phyloP scores from a whole-genome alignment of 169 alveolate genomes.

The Plasmodium gonderi region DNA sequence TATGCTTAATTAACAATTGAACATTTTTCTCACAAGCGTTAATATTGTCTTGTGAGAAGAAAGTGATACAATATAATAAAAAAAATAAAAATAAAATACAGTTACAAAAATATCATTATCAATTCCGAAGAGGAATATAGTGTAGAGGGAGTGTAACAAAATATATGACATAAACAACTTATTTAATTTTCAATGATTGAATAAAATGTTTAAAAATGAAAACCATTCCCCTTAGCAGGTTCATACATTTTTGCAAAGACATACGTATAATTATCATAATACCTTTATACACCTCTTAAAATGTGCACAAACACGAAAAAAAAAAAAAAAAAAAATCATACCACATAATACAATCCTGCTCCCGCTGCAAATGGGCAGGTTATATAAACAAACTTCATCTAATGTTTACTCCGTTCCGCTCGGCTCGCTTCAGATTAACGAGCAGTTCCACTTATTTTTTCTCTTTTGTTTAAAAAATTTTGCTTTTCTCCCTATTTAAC shows the following conservation, averaged over 20 bases:
- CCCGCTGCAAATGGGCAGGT: neutral
- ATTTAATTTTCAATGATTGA: too few species aligned
- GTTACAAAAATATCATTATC: neutral
- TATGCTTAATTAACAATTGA: too few species aligned
- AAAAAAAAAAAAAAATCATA: neutral
- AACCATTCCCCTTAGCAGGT: neutral
- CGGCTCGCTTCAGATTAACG: neutral
- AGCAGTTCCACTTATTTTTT: too few species aligned
- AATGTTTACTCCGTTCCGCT: neutral
- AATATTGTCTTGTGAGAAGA: too few species aligned
- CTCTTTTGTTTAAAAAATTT: slow-evolving; percentile 3
- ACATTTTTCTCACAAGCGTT: too few species aligned
- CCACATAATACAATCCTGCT: too few species aligned
- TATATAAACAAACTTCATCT: too few species aligned
- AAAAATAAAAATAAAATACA: neutral
- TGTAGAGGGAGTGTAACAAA: too few species aligned
- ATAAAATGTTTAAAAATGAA: neutral
- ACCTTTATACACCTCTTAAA: neutral
- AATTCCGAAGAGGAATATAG: neutral
- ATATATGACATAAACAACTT: too few species aligned
- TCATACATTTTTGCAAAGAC: neutral
- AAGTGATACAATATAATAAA: neutral
- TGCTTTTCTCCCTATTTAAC: slow-evolving; percentile 61
- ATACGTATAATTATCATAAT: neutral
- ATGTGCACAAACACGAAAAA: neutral